Evolutionary conservation across 2,329 filamentous ascomycete species (phyloP).

Genomic region (Ceratocystis lukuohia): DNA sequence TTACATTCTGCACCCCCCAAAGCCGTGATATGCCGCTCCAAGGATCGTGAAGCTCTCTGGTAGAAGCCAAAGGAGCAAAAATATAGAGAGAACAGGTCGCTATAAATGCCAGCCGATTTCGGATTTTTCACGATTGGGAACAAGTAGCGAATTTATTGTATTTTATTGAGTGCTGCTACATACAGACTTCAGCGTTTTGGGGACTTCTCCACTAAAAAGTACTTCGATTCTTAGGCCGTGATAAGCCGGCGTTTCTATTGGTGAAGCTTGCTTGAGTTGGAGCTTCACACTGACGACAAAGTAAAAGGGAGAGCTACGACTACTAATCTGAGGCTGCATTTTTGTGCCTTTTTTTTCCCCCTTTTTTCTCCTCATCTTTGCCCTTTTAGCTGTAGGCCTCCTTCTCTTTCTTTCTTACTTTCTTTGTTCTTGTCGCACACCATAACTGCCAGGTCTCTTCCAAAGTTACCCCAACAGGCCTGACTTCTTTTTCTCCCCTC

Average conservation of each 20-base stretch:
- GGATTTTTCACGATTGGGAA: neutral
- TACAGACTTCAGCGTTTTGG: neutral
- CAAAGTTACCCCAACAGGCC: neutral
- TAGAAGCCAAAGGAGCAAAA: neutral
- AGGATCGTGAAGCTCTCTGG: neutral
- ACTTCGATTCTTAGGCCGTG: slow-evolving; percentile 23
- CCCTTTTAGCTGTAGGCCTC: neutral
- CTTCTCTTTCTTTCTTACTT: neutral
- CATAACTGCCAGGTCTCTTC: neutral
- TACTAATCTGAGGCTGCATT: neutral
- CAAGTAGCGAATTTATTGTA: neutral
- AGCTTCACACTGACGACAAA: slow-evolving; percentile 8
- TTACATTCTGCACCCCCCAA: neutral
- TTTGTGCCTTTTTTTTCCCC: neutral
- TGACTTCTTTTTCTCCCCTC: neutral
- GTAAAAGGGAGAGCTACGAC: slow-evolving; percentile 2
- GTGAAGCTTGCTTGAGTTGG: neutral
- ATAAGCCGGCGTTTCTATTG: slow-evolving; percentile 24
- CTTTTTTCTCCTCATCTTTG: neutral
- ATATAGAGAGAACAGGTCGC: neutral
- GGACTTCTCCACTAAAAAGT: neutral
- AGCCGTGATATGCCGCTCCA: slow-evolving; percentile 5
- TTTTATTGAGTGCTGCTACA: neutral
- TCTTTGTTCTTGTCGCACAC: neutral
- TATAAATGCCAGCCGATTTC: neutral